Conservation (phyloP, 352 stramenopile species). For the Pythium phragmiticola region DNA sequence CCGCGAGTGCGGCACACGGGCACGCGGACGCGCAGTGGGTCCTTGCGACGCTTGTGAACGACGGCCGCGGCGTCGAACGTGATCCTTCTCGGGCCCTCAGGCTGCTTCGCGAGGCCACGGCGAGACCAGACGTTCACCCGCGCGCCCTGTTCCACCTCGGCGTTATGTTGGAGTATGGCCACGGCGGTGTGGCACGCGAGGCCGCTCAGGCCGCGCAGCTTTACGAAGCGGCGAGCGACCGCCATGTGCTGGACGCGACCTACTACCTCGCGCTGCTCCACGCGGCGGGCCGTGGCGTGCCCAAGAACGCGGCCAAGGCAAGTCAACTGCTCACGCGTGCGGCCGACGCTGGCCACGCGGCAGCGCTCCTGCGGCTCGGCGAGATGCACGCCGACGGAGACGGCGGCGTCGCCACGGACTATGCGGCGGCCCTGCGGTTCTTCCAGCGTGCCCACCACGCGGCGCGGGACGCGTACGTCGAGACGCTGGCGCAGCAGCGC, state of each 20-base stretch:
- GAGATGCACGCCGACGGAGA: slow-evolving; percentile 47
- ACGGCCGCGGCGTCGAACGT: slow-evolving; percentile 20
- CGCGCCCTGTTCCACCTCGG: slow-evolving; percentile 27
- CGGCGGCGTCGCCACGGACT: slow-evolving; percentile 31
- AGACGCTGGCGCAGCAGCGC: slow-evolving; percentile 11
- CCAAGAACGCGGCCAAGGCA: slow-evolving; percentile 35
- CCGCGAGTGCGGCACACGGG: slow-evolving; percentile 20
- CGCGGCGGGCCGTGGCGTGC: slow-evolving; percentile 41
- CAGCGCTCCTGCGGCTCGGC: slow-evolving; percentile 52
- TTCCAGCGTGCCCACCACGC: slow-evolving; percentile 33
- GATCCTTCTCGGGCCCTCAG: slow-evolving; percentile 11
- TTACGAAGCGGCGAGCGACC: slow-evolving; percentile 22
- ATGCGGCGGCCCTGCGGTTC: slow-evolving; percentile 45
- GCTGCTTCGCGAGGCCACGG: slow-evolving; percentile 19
- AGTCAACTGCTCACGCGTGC: slow-evolving; percentile 41
- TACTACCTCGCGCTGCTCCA: slow-evolving; percentile 62
- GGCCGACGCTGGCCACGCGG: slow-evolving; percentile 34
- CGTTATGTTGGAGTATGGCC: slow-evolving; percentile 32
- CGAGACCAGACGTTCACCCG: slow-evolving; percentile 1
- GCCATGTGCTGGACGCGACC: slow-evolving; percentile 38
- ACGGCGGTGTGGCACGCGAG: slow-evolving; percentile 15
- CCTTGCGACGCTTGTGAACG: slow-evolving; percentile 24
- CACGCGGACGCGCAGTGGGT: slow-evolving; percentile 31
- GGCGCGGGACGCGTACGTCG: not conserved
- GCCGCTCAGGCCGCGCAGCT: slow-evolving; percentile 15